Conservation (phyloP, 2,329 filamentous ascomycete genomes). For the Clonostachys byssicola region DNA sequence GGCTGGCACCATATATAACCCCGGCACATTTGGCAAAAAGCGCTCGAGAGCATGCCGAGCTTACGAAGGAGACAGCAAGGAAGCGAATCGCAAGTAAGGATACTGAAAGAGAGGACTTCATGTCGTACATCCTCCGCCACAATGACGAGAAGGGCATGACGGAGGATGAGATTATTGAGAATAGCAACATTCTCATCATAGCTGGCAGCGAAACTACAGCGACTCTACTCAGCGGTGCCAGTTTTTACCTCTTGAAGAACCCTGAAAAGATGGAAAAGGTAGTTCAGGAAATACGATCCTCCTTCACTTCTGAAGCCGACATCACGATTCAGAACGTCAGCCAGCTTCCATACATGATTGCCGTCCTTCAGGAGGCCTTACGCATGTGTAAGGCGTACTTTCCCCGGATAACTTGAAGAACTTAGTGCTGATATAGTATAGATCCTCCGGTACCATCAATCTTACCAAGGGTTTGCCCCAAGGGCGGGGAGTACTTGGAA, state of each 20-base stretch:
- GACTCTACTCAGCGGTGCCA: not conserved
- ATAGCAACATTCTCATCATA: not conserved
- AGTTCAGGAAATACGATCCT: not conserved
- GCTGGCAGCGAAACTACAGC: not conserved
- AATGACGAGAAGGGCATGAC: no score
- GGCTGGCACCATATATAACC: no score
- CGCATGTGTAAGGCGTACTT: slow-evolving; percentile 3
- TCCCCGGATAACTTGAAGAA: no score
- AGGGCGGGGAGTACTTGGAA: slow-evolving; percentile 15
- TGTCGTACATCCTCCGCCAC: no score
- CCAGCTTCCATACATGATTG: slow-evolving; percentile 27
- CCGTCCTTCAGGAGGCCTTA: slow-evolving; percentile 25
- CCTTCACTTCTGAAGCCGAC: slow-evolving; percentile 16
- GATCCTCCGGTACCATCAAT: slow-evolving; percentile 4
- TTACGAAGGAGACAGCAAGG: no score
- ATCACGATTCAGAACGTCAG: slow-evolving; percentile 19
- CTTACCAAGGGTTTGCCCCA: not conserved
- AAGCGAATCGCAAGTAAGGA: no score
- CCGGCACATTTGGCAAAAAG: no score
- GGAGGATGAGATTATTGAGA: no score
- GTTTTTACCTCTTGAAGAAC: not conserved
- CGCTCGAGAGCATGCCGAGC: no score
- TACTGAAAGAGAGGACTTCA: no score
- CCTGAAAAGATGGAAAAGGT: not conserved
- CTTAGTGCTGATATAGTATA: no score